Evolutionary conservation across 2,329 filamentous ascomycete genomes (phyloP).

Genomic region (Cyclaneusma minus): DNA sequence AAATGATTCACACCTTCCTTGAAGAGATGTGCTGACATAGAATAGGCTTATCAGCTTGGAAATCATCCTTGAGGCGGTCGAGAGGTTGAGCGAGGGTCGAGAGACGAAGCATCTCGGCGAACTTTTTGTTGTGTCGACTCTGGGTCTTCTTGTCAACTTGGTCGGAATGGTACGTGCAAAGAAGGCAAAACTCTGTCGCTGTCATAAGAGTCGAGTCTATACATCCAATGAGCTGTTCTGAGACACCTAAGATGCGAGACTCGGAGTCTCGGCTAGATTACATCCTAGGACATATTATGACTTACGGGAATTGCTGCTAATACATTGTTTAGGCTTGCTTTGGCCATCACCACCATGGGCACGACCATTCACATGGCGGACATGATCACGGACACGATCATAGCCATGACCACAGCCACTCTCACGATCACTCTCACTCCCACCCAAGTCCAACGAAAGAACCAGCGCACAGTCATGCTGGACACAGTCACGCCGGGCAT

Average conservation of each 20-base stretch:
- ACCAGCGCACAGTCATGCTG: constrained; percentile 10
- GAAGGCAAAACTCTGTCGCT: constrained; percentile 62
- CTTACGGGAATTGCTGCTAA: too few relatives aligned
- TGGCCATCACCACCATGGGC: constrained; percentile 29
- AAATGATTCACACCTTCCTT: constrained; percentile 2
- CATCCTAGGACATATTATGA: too few relatives aligned
- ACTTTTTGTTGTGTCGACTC: constrained; percentile 72
- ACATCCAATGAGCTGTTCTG: too few relatives aligned
- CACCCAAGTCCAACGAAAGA: constrained; percentile 7
- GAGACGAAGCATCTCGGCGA: constrained; percentile 75
- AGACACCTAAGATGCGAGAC: too few relatives aligned
- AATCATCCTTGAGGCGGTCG: constrained; percentile 88
- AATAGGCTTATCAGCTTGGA: constrained; percentile 78
- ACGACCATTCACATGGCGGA: constrained; percentile 23
- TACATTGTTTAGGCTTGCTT: too few relatives aligned
- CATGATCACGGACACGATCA: constrained; percentile 16
- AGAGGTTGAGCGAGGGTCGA: constrained; percentile 69
- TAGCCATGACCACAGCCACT: constrained; percentile 20
- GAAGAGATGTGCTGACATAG: constrained; percentile 9
- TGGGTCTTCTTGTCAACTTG: constrained; percentile 80
- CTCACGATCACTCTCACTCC: constrained; percentile 4
- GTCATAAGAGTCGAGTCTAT: too few relatives aligned
- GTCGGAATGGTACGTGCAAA: too few relatives aligned
- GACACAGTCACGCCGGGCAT: constrained; percentile 23
- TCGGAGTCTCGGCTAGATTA: too few relatives aligned